Evolutionary conservation across 1,139 yeast species (phyloP).

Genomic region (Blastobotrys capitulatus): DNA sequence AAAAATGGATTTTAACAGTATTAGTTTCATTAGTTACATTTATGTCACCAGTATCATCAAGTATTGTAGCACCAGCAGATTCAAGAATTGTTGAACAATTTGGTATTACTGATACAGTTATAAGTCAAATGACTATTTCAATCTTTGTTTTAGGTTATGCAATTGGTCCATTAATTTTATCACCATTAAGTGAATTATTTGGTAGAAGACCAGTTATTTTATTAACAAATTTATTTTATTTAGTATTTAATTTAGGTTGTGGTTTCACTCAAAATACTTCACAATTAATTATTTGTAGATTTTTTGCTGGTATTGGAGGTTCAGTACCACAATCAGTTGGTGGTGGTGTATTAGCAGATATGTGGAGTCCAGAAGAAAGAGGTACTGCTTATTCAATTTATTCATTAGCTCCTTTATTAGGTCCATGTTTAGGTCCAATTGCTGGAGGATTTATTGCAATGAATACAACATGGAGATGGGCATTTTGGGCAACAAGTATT

Average conservation of each 20-base stretch:
- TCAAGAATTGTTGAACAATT: constrained; percentile 65
- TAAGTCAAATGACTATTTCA: constrained; percentile 78
- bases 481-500: constrained; percentile 86
- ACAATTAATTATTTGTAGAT: constrained; percentile 71
- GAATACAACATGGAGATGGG: constrained; percentile 58
- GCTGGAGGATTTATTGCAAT: constrained; percentile 81
- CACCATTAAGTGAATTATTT: constrained; percentile 79
- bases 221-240: constrained; percentile 42
- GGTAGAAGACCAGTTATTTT: constrained; percentile 85
- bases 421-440: constrained; percentile 88
- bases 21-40: constrained; percentile 64
- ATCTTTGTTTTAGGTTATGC: constrained; percentile 86
- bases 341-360: constrained; percentile 87
- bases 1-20: constrained; percentile 66
- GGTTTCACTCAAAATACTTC: constrained; percentile 83
- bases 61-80: constrained; percentile 53
- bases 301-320: constrained; percentile 81
- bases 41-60: constrained; percentile 85
- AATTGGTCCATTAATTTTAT: constrained; percentile 86
- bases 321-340: constrained; percentile 81
- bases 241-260: constrained; percentile 81
- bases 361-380: constrained; percentile 71
- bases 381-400: constrained; percentile 88
- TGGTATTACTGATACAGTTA: constrained; percentile 61
- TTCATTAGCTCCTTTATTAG: constrained; percentile 89